Conservation (phyloP, 2,329 filamentous ascomycete species). For the Davidsoniella eucalypti region DNA sequence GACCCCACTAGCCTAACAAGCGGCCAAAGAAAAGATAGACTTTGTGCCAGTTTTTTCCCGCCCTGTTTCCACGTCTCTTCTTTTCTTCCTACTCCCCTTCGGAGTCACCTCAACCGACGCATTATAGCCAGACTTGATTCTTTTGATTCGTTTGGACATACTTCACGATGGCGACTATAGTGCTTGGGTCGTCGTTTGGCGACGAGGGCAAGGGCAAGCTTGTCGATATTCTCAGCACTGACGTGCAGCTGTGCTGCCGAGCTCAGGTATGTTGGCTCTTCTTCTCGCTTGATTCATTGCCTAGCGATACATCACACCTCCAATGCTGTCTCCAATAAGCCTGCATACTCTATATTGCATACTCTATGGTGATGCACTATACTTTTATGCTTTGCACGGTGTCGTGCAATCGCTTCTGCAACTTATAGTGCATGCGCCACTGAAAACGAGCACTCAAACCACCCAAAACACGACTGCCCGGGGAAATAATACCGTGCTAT, state of each 20-base stretch:
- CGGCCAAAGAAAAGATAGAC: conserved; percentile 2
- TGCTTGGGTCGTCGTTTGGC: conserved; percentile 13
- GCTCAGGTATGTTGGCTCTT: conserved; percentile 9
- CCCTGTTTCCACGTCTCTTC: conserved; percentile 6
- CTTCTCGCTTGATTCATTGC: neutral
- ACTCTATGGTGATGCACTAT: no score
- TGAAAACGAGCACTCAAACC: no score
- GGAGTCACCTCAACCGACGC: conserved; percentile 11
- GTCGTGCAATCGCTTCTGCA: no score
- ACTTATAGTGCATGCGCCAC: no score
- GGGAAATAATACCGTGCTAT: no score
- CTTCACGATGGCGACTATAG: conserved; percentile 13
- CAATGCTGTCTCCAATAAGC: no score
- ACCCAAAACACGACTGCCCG: no score
- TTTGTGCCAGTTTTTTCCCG: conserved; percentile 8
- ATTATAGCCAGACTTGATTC: conserved; percentile 12
- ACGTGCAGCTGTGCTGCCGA: conserved; percentile 14
- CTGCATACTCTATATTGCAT: no score
- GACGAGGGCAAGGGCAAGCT: conserved; percentile 14
- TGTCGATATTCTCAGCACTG: conserved; percentile 11
- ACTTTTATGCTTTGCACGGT: no score
- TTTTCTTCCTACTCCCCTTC: conserved; percentile 13
- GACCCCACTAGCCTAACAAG: conserved; percentile 1
- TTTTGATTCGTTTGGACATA: conserved; percentile 10
- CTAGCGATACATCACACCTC: neutral